Percentiles rank a stretch among this genome's conserved stretches.
Conservation (phyloP, 257 asterid genomes). For the Solanum pimpinellifolium region DNA sequence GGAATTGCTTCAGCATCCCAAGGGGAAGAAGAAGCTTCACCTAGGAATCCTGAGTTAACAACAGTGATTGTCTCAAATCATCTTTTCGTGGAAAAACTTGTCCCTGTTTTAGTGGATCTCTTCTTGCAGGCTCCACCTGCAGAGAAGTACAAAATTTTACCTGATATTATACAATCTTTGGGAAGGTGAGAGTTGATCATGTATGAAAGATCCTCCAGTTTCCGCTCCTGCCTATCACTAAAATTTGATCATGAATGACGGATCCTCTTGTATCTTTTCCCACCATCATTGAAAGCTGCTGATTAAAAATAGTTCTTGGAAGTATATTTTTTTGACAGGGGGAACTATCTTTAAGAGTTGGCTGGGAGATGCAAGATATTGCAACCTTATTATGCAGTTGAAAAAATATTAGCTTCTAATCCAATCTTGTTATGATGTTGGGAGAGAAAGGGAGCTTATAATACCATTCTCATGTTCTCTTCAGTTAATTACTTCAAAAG, state of each 20-base stretch:
- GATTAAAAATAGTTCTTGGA: not conserved
- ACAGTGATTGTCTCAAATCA: constrained; percentile 17
- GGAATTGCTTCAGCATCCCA: constrained; percentile 24
- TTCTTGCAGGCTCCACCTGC: constrained; percentile 67
- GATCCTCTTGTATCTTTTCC: not conserved
- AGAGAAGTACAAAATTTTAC: constrained; percentile 45
- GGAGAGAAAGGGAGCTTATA: not conserved
- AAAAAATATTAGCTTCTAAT: not conserved
- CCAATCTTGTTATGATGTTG: not conserved
- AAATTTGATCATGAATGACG: not conserved
- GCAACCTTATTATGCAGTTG: not conserved
- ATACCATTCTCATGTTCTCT: not conserved
- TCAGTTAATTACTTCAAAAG: not conserved
- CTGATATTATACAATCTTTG: constrained; percentile 65
- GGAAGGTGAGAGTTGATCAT: constrained; percentile 67
- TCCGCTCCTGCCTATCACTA: not conserved
- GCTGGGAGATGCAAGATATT: not conserved
- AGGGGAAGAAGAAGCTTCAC: constrained; percentile 31
- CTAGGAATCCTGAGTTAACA: constrained; percentile 17
- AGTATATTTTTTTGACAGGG: not conserved
- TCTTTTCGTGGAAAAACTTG: constrained; percentile 77
- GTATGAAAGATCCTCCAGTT: not conserved
- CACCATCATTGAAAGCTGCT: not conserved
- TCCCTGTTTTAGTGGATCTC: constrained; percentile 66
- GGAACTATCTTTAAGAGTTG: not conserved